Evolutionary conservation across 371 early-diverging fungal genomes (phyloP), one percentile per base, ranked within the genome.

Genomic region (Haplosporangium sp.): DNA sequence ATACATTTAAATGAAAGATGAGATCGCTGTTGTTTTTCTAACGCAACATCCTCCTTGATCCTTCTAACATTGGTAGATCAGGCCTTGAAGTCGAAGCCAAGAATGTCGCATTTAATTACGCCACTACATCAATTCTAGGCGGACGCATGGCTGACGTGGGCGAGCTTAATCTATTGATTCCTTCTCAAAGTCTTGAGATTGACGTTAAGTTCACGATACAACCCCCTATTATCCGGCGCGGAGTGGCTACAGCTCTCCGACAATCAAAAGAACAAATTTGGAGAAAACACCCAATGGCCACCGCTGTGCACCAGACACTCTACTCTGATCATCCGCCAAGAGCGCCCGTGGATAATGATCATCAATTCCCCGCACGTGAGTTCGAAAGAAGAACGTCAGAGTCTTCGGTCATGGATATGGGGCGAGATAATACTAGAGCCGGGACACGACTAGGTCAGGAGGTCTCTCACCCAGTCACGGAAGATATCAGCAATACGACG

Each of bases 141-240:
- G 52, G 59, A 5, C 62, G 55, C 23, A 20, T 69, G 14, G 54
- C 43, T 29, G 75, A 75, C 23, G 48, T 58, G 21, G 75, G 75
- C 2, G 66, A 64, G 43, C n/a, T 69, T 29, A 59, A 62, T 52
- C 23, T 75, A 3, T 42, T 50, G 1, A 55, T 75, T 37, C 75
- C 75, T 5, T 37, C 66, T 20, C 42, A 65, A 43, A 66, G 70
- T n/a, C 66, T 75, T 6, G 66, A 69, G 14, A 61, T 75, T 13
- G 75, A 75, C 1, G 5, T 69, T 12, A 53, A 43, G 12, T 69
- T 75, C 46, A 62, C 37, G 1, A 20, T 70, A 12, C 42, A 43
- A 0, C 53, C 62, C 3, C 65, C 69, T 9, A 20, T 11, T 12
- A 40, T 52, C 18, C 56, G 52, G 13, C 63, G 46, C 16, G 51